phyloP scores from a whole-genome alignment of 495 filamentous ascomycete species.

The Glonium stellatum region DNA sequence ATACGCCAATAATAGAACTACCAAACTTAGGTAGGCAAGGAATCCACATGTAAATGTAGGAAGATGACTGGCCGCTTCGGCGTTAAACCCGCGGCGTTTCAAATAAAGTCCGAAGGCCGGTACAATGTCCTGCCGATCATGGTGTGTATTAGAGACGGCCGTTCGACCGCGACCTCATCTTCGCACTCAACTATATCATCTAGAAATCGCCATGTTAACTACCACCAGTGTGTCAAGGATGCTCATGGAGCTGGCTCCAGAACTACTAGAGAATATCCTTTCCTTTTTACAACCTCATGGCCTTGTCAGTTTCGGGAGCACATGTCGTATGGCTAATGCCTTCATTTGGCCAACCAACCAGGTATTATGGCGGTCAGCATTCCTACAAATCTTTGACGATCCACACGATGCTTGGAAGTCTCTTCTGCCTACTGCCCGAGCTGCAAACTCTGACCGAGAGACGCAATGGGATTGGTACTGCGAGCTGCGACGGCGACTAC shows the following conservation, averaged over 20 bases:
- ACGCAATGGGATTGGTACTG: conserved; percentile 20
- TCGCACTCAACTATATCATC: no score
- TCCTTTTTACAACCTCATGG: conserved; percentile 12
- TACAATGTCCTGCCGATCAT: no score
- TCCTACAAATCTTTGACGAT: conserved; percentile 21
- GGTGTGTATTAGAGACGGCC: no score
- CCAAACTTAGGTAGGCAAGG: no score
- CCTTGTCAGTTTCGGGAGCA: conserved; percentile 14
- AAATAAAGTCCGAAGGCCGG: no score
- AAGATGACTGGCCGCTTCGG: no score
- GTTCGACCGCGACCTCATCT: no score
- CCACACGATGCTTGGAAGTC: conserved; percentile 14
- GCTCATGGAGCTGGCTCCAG: conserved; percentile 2
- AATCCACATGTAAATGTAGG: no score
- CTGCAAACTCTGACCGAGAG: conserved; percentile 9
- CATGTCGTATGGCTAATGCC: conserved; percentile 13
- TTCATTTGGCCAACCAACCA: conserved; percentile 20
- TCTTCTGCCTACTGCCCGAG: conserved; percentile 14
- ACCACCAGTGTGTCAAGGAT: neutral
- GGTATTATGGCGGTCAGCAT: conserved; percentile 12
- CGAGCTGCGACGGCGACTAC: conserved; percentile 8
- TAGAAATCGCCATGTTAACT: neutral
- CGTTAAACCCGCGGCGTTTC: no score
- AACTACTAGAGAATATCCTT: conserved; percentile 19
- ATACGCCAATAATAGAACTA: no score